Evolutionary conservation across 2,329 filamentous ascomycete genomes (phyloP).

Genomic region (Arthrobotrys musiformis): DNA sequence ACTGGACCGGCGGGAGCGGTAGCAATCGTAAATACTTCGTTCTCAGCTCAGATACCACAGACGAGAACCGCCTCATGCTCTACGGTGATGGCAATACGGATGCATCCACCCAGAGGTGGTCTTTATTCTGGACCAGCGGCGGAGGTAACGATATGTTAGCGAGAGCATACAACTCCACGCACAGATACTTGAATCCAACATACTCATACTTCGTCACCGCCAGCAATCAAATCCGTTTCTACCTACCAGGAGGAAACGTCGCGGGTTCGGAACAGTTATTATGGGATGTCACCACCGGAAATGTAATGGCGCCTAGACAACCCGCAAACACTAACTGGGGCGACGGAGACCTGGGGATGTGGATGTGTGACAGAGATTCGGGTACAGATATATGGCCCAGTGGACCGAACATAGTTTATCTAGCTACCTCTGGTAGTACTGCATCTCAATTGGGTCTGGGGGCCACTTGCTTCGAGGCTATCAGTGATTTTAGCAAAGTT

Average conservation of each 20-base stretch:
- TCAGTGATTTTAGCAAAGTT: background rate
- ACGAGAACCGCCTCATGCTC: background rate
- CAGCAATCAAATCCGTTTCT: background rate
- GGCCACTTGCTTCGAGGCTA: background rate
- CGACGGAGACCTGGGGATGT: background rate
- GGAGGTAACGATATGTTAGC: background rate
- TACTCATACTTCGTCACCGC: background rate
- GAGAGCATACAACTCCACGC: background rate
- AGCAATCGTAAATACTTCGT: background rate
- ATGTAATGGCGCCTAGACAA: background rate
- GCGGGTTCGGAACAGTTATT: background rate
- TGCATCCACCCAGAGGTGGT: background rate
- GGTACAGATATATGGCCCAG: background rate
- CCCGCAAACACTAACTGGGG: background rate
- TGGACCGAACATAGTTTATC: background rate
- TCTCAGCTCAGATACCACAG: background rate
- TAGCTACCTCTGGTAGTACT: background rate
- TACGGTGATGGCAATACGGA: background rate
- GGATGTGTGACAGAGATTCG: conserved; percentile 4
- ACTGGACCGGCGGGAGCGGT: background rate
- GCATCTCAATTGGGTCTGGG: background rate
- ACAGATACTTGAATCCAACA: background rate
- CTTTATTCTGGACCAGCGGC: background rate
- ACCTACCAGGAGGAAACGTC: background rate
- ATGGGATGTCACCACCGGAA: background rate